These are phyloP conservation scores for Trichoderma citrinoviride DNA, from an alignment of 2,329 filamentous ascomycete genomes.

Conservation along the genomic window DNA sequence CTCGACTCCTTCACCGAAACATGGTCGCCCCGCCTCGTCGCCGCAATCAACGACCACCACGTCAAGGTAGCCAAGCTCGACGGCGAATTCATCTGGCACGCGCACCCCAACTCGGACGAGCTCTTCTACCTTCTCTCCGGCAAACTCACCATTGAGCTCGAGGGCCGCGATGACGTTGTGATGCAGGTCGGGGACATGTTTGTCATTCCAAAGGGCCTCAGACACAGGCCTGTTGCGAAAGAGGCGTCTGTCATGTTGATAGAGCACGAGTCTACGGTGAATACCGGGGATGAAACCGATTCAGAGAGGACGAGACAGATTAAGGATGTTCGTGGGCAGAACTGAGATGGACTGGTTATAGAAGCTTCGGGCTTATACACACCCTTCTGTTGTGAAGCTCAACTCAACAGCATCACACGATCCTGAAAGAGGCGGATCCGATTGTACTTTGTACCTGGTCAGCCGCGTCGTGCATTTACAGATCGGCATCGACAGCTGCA, in stretches of 20 bases:
- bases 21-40: conserved; percentile 9
- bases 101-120: conserved; percentile 8
- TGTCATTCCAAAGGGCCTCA: conserved; percentile 8
- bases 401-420: no score
- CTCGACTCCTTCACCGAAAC: conserved; percentile 9
- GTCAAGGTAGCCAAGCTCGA: conserved; percentile 7
- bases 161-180: background rate
- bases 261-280: background rate
- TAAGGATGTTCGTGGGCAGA: background rate
- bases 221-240: background rate
- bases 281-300: background rate
- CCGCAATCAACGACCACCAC: conserved; percentile 10
- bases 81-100: conserved; percentile 15
- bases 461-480: no score
- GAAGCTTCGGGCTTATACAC: no score
- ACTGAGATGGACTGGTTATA: background rate
- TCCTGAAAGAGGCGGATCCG: no score
- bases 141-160: conserved; percentile 1
- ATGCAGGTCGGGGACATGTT: conserved; percentile 8
- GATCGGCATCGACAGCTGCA: no score
- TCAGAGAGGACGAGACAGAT: background rate
- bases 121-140: conserved; percentile 1
- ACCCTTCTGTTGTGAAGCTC: no score
- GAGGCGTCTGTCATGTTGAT: background rate
- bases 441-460: no score